Evolutionary conservation across 495 filamentous ascomycete genomes (phyloP).

Genomic region (Penicillium pulvis): DNA sequence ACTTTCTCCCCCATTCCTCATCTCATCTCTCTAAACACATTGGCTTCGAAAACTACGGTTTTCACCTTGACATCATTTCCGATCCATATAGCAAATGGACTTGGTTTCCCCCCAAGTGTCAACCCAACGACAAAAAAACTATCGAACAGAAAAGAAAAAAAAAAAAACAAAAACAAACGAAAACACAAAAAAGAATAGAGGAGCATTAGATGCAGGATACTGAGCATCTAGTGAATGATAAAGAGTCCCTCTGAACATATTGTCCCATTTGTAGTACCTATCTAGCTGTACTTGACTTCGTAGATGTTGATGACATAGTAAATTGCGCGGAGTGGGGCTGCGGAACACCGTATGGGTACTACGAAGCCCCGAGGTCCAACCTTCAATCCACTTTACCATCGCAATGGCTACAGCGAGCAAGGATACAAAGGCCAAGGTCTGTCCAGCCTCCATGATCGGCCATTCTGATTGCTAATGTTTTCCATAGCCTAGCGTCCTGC

Average conservation of each 20-base stretch:
- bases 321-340: constrained; percentile 26
- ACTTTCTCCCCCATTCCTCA: background rate
- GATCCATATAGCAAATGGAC: constrained; percentile 5
- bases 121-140: constrained; percentile 13
- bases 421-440: constrained; percentile 50
- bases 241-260: constrained; percentile 28
- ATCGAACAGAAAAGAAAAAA: constrained; percentile 19
- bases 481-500: constrained; percentile 71
- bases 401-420: constrained; percentile 44
- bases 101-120: background rate
- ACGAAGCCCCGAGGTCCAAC: constrained; percentile 19
- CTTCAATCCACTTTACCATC: constrained; percentile 8
- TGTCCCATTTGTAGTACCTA: background rate
- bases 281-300: background rate
- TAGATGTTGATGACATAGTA: constrained; percentile 1
- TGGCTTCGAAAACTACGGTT: background rate
- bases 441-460: background rate
- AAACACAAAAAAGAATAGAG: constrained; percentile 30
- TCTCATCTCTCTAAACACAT: constrained; percentile 1
- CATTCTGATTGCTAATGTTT: constrained; percentile 20
- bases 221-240: constrained; percentile 37
- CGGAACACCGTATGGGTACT: constrained; percentile 19
- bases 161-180: constrained; percentile 20
- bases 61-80: constrained; percentile 1
- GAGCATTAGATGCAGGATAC: constrained; percentile 31